Conservation (phyloP, 306 rosid species). For the Inga oerstediana region DNA sequence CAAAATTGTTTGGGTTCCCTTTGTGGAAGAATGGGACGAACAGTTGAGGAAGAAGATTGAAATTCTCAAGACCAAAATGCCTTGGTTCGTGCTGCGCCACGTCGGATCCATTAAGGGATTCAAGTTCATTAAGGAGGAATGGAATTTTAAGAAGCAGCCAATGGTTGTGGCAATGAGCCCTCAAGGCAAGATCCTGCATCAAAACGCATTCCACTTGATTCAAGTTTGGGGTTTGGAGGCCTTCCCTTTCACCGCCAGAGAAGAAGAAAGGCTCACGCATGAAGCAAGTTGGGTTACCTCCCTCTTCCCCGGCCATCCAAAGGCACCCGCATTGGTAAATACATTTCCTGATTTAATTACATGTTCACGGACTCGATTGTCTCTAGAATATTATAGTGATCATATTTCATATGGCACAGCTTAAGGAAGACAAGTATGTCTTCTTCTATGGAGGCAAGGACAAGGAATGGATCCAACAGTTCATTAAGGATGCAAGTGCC, state of each 20-base stretch:
- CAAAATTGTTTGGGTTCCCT: conserved; percentile 65
- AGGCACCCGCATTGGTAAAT: conserved; percentile 31
- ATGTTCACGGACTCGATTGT: background rate
- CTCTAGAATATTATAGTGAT: background rate
- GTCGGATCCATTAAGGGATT: conserved; percentile 40
- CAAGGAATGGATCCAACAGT: conserved; percentile 49
- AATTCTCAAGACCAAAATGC: conserved; percentile 41
- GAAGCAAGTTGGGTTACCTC: conserved; percentile 23
- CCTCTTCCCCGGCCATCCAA: conserved; percentile 7
- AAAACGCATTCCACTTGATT: conserved; percentile 56
- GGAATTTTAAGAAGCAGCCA: conserved; percentile 54
- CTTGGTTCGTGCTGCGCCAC: conserved; percentile 47
- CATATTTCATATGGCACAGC: background rate
- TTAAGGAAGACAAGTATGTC: conserved; percentile 36
- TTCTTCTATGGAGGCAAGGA: conserved; percentile 61
- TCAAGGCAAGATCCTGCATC: conserved; percentile 46
- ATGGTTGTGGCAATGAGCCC: conserved; percentile 40
- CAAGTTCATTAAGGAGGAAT: conserved; percentile 48
- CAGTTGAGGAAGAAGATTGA: conserved; percentile 39
- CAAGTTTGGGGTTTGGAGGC: conserved; percentile 51
- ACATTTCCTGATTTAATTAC: background rate
- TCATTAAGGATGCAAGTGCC: conserved; percentile 27
- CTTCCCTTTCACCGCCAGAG: conserved; percentile 42
- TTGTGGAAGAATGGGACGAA: conserved; percentile 55
- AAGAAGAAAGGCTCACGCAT: background rate